Evolutionary conservation across 805 yeast genomes (phyloP).

Genomic region (Komagataella pastoris): DNA sequence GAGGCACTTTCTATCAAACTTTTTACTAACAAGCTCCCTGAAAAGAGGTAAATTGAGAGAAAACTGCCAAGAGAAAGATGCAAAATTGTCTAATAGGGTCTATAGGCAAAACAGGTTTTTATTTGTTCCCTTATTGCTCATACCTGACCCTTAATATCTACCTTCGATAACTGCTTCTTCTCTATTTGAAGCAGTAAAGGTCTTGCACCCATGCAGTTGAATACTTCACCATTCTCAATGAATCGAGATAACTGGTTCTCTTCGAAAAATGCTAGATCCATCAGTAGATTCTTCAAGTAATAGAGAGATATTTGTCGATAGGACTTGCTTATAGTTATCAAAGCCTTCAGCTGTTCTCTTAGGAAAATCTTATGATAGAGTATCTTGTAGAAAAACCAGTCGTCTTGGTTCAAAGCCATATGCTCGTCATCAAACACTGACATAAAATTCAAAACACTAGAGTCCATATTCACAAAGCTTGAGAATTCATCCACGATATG

Average conservation of each 20-base stretch:
- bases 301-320: slow-evolving; percentile 31
- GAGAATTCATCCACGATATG: slow-evolving; percentile 24
- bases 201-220: neutral
- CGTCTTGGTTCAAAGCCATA: slow-evolving; percentile 7
- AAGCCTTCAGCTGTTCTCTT: slow-evolving; percentile 43
- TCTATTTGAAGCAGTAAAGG: neutral
- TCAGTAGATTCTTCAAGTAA: neutral
- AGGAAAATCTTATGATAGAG: slow-evolving; percentile 39
- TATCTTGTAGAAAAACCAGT: slow-evolving; percentile 12
- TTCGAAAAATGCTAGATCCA: neutral
- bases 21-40: neutral
- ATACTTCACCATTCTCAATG: neutral
- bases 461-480: slow-evolving; percentile 1
- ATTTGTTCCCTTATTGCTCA: neutral
- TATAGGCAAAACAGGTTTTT: neutral
- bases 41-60: neutral
- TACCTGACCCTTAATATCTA: neutral
- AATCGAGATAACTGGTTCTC: neutral
- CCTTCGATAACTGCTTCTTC: neutral
- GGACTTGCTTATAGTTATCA: slow-evolving; percentile 41
- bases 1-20: neutral
- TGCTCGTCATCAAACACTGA: slow-evolving; percentile 14
- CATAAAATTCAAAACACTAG: slow-evolving; percentile 5
- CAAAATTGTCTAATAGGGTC: neutral
- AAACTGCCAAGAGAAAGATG: neutral